Percentiles rank a stretch among this genome's conserved stretches.
Conservation (phyloP, 148 eudicot species). For the Polygonum aviculare region DNA sequence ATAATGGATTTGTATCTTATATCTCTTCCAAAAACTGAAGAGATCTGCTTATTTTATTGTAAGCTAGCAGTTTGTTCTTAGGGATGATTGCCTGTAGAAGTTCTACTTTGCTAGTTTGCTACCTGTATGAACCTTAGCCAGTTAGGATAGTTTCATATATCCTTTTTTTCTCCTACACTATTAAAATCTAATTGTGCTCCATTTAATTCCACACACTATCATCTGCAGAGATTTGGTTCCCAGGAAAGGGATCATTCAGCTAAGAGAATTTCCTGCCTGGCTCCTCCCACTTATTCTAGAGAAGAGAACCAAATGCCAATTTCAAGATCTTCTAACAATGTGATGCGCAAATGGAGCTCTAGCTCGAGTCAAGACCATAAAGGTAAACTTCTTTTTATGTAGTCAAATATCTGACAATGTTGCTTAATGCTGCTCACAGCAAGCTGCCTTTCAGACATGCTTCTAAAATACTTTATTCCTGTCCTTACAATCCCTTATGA, state of each 20-base stretch:
- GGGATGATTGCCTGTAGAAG: background rate
- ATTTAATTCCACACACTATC: background rate
- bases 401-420: background rate
- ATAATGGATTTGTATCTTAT: background rate
- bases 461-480: background rate
- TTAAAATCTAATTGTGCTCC: background rate
- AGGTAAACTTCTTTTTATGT: constrained; percentile 32
- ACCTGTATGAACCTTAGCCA: background rate
- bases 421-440: background rate
- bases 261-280: constrained; percentile 44
- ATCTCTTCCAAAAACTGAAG: background rate
- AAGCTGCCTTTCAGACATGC: background rate
- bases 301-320: constrained; percentile 70
- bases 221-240: constrained; percentile 51
- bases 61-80: background rate
- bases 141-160: background rate
- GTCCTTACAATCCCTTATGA: background rate
- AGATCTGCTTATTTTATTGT: background rate
- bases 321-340: constrained; percentile 54
- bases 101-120: background rate
- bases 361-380: constrained; percentile 46
- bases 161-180: background rate
- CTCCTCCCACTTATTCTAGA: constrained; percentile 47
- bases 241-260: constrained; percentile 75
- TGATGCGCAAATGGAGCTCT: constrained; percentile 60